Evolutionary conservation across 202 grass and related monocot genomes (phyloP).

Genomic region (Musa balbisiana): DNA sequence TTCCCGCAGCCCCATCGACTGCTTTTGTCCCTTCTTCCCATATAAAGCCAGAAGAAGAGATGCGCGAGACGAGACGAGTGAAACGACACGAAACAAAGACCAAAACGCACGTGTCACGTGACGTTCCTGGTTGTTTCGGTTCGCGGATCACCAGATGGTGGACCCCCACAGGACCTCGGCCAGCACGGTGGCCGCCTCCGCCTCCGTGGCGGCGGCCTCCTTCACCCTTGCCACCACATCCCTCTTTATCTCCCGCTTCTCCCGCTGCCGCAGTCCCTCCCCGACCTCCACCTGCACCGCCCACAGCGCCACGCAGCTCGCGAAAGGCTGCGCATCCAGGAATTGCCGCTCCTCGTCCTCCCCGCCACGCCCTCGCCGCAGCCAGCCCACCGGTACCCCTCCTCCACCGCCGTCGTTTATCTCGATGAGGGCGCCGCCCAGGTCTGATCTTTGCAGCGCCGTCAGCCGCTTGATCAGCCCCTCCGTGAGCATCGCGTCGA

Average conservation of each 20-base stretch:
- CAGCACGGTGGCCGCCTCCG: constrained; percentile 48
- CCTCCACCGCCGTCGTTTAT: constrained; percentile 8
- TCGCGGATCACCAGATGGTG: constrained; percentile 26
- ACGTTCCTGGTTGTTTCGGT: not conserved
- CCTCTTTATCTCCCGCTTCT: constrained; percentile 54
- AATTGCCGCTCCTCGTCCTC: not conserved
- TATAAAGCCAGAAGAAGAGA: no score
- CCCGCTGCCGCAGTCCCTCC: constrained; percentile 46
- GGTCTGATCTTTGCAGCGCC: constrained; percentile 60
- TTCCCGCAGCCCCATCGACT: no score
- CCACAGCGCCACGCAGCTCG: constrained; percentile 59
- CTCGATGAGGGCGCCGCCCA: constrained; percentile 35
- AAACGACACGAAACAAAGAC: no score
- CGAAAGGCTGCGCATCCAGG: constrained; percentile 36
- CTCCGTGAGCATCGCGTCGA: constrained; percentile 62
- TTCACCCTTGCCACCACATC: constrained; percentile 57
- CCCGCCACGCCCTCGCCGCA: not conserved
- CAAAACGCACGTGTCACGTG: not conserved
- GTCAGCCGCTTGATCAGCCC: constrained; percentile 76
- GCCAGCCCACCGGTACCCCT: constrained; percentile 1
- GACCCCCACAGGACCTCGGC: constrained; percentile 78
- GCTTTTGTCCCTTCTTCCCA: no score
- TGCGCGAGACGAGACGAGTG: no score
- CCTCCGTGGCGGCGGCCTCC: constrained; percentile 45
- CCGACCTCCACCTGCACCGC: constrained; percentile 78